Evolutionary conservation across 2,329 filamentous ascomycete species (phyloP), one percentile per base, ranked within the genome.

Genomic region (Arthroderma sp.): DNA sequence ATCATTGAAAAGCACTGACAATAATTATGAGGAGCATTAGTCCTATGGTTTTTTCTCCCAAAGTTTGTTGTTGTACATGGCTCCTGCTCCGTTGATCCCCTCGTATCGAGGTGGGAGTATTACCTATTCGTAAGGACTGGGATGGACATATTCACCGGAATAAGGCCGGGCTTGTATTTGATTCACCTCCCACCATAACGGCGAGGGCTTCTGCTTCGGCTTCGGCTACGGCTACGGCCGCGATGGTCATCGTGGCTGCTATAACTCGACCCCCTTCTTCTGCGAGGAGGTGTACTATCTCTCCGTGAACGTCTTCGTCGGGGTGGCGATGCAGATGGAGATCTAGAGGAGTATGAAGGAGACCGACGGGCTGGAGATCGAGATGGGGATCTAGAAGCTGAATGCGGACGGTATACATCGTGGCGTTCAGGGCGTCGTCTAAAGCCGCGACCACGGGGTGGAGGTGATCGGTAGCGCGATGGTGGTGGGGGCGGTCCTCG

Each of bases 191-290:
- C 48, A 33, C 57, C 54, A 50, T 62, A 56, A 33, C 60, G 54
- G 44, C 51, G 54, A 29, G 58, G 58, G 38, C 54, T 58, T 37
- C 46, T 75, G 72, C 61, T 79, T 73, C 64, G 55, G 47, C 52
- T 56, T 68, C 22, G 63, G 72, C 38, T 68, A 66, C 43, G 71
- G 70, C 62, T 72, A 70, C 56, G 64, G 56, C 57, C 68, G 48
- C 50, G n/a, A n/a, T n/a, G 61, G 51, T 69, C 72, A 51, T 70
- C 70, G 55, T 71, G 68, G 54, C 73, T 75, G 55, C 71, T 74
- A 53, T 78, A 78, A 51, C 75, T 81, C 3, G 74, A 74, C 53
- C 75, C 78, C 51, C 77, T 68, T 49, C 75, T 68, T 50, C 73
- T 66, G 42, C 61, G 56, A 38, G 61, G 58, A 11, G 60, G 59